Evolutionary conservation across 495 filamentous ascomycete genomes (phyloP), one percentile per base, ranked within the genome.

Genomic region (Tuber melanosporum): DNA sequence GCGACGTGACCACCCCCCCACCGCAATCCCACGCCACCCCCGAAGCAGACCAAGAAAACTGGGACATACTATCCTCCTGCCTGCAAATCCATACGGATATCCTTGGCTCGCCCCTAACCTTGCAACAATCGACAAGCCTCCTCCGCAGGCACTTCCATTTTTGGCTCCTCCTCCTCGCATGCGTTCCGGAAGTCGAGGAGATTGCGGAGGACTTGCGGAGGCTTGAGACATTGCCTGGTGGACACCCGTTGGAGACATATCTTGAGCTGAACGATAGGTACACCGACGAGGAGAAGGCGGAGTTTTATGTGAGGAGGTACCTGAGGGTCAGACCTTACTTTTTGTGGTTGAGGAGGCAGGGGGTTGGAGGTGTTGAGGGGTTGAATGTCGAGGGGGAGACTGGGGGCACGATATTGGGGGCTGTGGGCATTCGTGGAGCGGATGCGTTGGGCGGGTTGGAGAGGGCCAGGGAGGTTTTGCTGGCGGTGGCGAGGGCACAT

Each of bases 141-240:
- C 52, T 26, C n/a, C n/a, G 52, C n/a, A 26, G n/a, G 15, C 52
- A 32, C n/a, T 15, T 62, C 10, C n/a, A 32, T n/a, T 62, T 62
- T n/a, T 62, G 52, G 52, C 52, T 62, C 52, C 52, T 62, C n/a
- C 52, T 62, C 10, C n/a, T 62, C n/a, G 52, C 52, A 62, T 62
- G 52, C 10, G n/a, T 62, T 62, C 52, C 52, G 9, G 52, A 62
- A 62, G 52, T 62, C n/a, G 52, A 62, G 26, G 52, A 62, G 10
- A 32, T 62, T 15, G n/a, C n/a, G 10, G 52, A 26, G 12, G 52
- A 62, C 10, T 3, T 62, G n/a, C n/a, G 3, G 52, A 62, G 52
- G 52, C 52, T 62, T 62, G 52, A 62, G 12, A 62, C 52, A 15
- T 62, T 62, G 9, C 6, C 52, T 1, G 52, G n/a, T 62, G 14